Percentiles rank a stretch among this genome's conserved stretches.
Conservation (phyloP, 768 basidiomycete species). For the Pleurotus cornucopiae region DNA sequence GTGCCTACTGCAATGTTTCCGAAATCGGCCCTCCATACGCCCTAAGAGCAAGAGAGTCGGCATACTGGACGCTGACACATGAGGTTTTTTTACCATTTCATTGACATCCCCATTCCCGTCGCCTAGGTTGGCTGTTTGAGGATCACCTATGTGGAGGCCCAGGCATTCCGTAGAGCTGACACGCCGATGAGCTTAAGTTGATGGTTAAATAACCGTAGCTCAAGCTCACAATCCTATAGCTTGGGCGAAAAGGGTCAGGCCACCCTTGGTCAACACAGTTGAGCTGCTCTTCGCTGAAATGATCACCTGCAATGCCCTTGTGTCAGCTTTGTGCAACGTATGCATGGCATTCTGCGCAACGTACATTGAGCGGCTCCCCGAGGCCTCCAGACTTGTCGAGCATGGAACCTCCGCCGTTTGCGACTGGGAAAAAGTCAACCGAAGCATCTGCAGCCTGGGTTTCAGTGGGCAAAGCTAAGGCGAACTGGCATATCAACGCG, state of each 20-base stretch:
- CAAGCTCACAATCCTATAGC: conserved; percentile 58
- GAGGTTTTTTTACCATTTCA: conserved; percentile 39
- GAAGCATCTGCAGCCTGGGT: background rate
- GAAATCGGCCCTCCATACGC: conserved; percentile 75
- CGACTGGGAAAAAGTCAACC: background rate
- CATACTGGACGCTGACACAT: background rate
- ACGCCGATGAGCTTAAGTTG: conserved; percentile 11
- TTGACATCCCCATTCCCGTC: conserved; percentile 66
- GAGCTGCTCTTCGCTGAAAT: conserved; percentile 62
- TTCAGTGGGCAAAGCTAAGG: background rate
- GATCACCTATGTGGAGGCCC: conserved; percentile 62
- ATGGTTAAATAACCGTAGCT: conserved; percentile 19
- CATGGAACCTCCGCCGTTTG: conserved; percentile 43
- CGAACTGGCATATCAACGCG: background rate
- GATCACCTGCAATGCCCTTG: conserved; percentile 37
- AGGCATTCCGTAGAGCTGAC: conserved; percentile 57
- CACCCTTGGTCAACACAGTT: conserved; percentile 48
- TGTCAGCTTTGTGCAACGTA: background rate
- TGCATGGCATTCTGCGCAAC: conserved; percentile 23
- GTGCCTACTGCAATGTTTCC: conserved; percentile 61
- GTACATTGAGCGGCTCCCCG: conserved; percentile 77
- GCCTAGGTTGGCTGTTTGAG: conserved; percentile 72
- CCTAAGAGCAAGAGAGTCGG: conserved; percentile 30
- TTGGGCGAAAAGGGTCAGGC: conserved; percentile 54
- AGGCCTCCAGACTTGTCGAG: conserved; percentile 43